These are phyloP conservation scores for Gleditsia sinensis DNA, from an alignment of 306 rosid species.

Conservation along the genomic window DNA sequence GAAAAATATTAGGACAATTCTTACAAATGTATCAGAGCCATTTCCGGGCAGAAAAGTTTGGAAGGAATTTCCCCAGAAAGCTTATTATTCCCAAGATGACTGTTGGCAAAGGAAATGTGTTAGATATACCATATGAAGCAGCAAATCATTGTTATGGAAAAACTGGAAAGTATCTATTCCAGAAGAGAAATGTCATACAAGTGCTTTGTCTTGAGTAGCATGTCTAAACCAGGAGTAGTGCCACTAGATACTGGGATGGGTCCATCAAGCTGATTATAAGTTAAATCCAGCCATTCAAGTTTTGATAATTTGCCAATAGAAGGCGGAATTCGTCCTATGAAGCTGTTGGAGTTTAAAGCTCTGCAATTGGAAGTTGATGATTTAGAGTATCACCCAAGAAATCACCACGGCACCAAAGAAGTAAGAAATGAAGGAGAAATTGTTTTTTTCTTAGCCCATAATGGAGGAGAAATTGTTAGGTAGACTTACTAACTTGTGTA, in stretches of 20 bases:
- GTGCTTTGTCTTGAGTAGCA: conserved; percentile 32
- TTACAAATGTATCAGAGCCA: conserved; percentile 62
- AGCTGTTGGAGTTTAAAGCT: conserved; percentile 41
- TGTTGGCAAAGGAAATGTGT: conserved; percentile 29
- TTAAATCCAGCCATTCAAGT: conserved; percentile 42
- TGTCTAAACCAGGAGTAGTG: conserved; percentile 38
- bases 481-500: background rate
- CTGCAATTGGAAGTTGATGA: conserved; percentile 32
- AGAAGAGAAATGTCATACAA: conserved; percentile 38
- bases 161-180: background rate
- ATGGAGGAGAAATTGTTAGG: background rate
- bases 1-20: conserved; percentile 28
- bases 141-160: background rate
- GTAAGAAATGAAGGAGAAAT: background rate
- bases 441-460: background rate
- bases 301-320: conserved; percentile 41
- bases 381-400: background rate
- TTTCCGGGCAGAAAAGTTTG: conserved; percentile 43
- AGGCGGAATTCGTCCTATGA: conserved; percentile 35
- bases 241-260: conserved; percentile 37
- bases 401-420: background rate
- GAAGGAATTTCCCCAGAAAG: conserved; percentile 50
- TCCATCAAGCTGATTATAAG: conserved; percentile 43
- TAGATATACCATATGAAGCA: background rate
- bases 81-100: conserved; percentile 60